Evolutionary conservation across 2,329 filamentous ascomycete genomes (phyloP).

Genomic region (Trematosphaeria pertusa): DNA sequence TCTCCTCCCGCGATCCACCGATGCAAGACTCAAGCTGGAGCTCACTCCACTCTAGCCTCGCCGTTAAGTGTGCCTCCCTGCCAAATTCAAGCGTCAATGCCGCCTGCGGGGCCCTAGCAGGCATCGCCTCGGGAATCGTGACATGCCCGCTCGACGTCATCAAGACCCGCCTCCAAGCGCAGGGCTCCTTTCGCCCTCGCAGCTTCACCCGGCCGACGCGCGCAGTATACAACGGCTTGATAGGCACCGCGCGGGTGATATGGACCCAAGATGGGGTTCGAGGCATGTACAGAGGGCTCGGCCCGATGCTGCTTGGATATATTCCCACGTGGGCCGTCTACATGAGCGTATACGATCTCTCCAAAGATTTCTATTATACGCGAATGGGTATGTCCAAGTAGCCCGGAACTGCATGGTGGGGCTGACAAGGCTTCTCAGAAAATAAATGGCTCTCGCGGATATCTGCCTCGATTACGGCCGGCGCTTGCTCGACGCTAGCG

Average conservation of each 20-base stretch:
- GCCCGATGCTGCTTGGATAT: constrained; percentile 94
- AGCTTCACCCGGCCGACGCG: constrained; percentile 57
- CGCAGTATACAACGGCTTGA: constrained; percentile 79
- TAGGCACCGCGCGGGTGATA: constrained; percentile 86
- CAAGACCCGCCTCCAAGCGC: constrained; percentile 96
- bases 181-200: constrained; percentile 77
- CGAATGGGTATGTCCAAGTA: constrained; percentile 58
- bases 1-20: constrained; percentile 27
- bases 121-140: constrained; percentile 90
- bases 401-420: too few species aligned
- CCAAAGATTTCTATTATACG: constrained; percentile 75
- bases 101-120: constrained; percentile 84
- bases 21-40: constrained; percentile 25
- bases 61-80: constrained; percentile 53
- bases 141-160: constrained; percentile 98
- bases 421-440: constrained; percentile 51
- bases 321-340: constrained; percentile 98
- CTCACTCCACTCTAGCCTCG: constrained; percentile 42
- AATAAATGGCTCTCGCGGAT: constrained; percentile 82
- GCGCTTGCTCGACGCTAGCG: constrained; percentile 88
- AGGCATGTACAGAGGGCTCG: constrained; percentile 91
- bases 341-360: constrained; percentile 93
- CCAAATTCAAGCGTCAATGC: constrained; percentile 73
- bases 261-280: constrained; percentile 86
- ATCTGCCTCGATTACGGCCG: constrained; percentile 88